These are phyloP conservation scores for Discostella stelligera DNA, from an alignment of 352 stramenopile genomes.

Conservation along the genomic window DNA sequence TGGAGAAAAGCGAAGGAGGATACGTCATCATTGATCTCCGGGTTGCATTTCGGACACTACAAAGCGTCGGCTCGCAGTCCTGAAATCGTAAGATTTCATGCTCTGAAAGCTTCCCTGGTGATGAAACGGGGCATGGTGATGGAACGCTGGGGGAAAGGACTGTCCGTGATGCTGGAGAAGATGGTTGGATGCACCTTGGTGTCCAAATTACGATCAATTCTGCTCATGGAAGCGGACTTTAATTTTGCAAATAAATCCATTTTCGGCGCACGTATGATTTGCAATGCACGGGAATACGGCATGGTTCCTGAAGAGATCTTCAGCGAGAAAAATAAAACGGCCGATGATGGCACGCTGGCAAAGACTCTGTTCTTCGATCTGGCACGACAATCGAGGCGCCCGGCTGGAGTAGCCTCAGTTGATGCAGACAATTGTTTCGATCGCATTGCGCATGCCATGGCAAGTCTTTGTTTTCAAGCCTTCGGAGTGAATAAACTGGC, in stretches of 20 bases:
- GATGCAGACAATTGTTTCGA: constrained; percentile 19
- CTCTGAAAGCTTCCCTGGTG: constrained; percentile 18
- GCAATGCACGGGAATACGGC: constrained; percentile 12
- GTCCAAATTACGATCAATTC: constrained; percentile 27
- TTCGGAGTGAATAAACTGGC: neutral
- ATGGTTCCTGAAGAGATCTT: constrained; percentile 23
- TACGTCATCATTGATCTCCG: constrained; percentile 44
- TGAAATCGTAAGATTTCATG: constrained; percentile 27
- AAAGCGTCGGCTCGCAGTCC: constrained; percentile 34
- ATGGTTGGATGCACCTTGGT: constrained; percentile 23
- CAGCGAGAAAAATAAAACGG: constrained; percentile 9
- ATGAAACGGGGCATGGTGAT: constrained; percentile 20
- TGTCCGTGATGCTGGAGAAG: constrained; percentile 49
- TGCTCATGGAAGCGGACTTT: too few relatives aligned
- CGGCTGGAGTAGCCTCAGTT: constrained; percentile 8
- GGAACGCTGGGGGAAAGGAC: constrained; percentile 19
- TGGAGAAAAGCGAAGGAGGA: constrained; percentile 35
- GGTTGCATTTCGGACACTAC: too few relatives aligned
- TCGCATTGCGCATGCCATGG: too few relatives aligned
- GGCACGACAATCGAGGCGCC: neutral
- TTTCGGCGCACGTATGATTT: constrained; percentile 14
- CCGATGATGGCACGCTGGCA: constrained; percentile 7
- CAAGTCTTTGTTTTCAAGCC: constrained; percentile 13
- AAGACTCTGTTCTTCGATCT: constrained; percentile 17
- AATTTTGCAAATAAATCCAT: too few relatives aligned